These are phyloP conservation scores for Hippophae rhamnoides DNA, from an alignment of 306 rosid genomes.

Conservation along the genomic window DNA sequence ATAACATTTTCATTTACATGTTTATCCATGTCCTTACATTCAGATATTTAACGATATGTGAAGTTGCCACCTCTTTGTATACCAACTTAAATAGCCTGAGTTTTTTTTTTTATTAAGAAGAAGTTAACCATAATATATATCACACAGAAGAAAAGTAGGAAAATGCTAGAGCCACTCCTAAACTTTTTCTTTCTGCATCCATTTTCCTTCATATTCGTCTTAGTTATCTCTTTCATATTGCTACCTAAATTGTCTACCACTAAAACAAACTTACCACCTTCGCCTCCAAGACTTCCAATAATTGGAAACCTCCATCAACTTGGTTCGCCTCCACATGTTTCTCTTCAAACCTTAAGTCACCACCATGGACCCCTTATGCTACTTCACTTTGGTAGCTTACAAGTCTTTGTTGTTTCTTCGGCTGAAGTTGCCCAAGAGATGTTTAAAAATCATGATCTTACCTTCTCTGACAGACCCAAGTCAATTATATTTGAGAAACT, in stretches of 20 bases:
- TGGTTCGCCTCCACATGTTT: background rate
- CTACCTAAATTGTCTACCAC: background rate
- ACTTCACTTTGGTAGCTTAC: slow-evolving; percentile 33
- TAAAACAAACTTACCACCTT: slow-evolving; percentile 11
- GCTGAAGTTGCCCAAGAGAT: slow-evolving; percentile 31
- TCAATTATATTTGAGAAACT: slow-evolving; percentile 16
- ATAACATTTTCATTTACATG: too few relatives aligned
- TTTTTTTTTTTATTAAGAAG: too few relatives aligned
- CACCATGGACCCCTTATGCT: slow-evolving; percentile 41
- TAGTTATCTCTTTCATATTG: background rate
- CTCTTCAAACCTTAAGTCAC: slow-evolving; percentile 1
- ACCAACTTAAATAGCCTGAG: too few relatives aligned
- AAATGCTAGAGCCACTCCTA: too few relatives aligned
- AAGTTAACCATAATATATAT: too few relatives aligned
- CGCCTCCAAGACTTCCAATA: slow-evolving; percentile 12
- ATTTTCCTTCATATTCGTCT: background rate
- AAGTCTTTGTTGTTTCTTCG: slow-evolving; percentile 34
- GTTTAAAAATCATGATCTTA: slow-evolving; percentile 37
- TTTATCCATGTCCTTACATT: too few relatives aligned
- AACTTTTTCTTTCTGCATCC: too few relatives aligned
- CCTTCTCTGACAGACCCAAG: slow-evolving; percentile 23
- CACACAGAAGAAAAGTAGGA: too few relatives aligned
- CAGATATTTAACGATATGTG: too few relatives aligned
- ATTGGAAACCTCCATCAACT: slow-evolving; percentile 20
- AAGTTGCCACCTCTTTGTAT: too few relatives aligned